These are phyloP conservation scores for Atkinsonella hypoxylon DNA, from an alignment of 2,329 filamentous ascomycete genomes.

Conservation along the genomic window DNA sequence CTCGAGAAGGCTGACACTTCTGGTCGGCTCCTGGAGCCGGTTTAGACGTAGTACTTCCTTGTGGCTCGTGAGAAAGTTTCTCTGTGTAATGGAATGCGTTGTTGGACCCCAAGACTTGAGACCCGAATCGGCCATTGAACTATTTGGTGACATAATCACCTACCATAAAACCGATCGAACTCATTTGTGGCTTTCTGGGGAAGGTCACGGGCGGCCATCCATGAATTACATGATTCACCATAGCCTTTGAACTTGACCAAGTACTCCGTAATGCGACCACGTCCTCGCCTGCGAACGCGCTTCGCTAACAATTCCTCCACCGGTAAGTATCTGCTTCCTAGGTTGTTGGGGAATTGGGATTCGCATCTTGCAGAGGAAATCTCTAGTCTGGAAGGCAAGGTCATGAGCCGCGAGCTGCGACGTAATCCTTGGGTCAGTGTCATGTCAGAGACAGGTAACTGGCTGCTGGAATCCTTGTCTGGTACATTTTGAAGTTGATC, in stretches of 20 bases:
- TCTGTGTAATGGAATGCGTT: too few relatives aligned
- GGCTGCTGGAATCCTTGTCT: constrained; percentile 1
- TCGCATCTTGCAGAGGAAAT: not conserved
- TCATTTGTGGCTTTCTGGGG: not conserved
- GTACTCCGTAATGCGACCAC: constrained; percentile 5
- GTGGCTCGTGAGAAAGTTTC: too few relatives aligned
- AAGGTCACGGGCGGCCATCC: not conserved
- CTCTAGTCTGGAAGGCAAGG: not conserved
- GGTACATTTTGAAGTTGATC: not conserved
- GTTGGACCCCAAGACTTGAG: too few relatives aligned
- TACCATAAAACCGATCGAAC: not conserved
- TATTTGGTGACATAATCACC: too few relatives aligned
- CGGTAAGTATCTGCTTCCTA: not conserved
- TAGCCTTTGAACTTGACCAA: constrained; percentile 2
- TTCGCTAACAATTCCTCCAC: constrained; percentile 3
- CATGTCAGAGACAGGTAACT: not conserved
- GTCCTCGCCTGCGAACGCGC: constrained; percentile 4
- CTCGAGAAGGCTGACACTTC: too few relatives aligned
- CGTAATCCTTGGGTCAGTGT: not conserved
- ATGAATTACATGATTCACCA: not conserved
- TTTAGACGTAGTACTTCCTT: too few relatives aligned
- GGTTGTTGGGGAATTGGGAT: not conserved
- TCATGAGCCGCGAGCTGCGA: constrained; percentile 4
- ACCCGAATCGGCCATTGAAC: too few relatives aligned
- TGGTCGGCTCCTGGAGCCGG: too few relatives aligned